Conservation (phyloP, 495 filamentous ascomycete genomes). For the Tricharina praecox region DNA sequence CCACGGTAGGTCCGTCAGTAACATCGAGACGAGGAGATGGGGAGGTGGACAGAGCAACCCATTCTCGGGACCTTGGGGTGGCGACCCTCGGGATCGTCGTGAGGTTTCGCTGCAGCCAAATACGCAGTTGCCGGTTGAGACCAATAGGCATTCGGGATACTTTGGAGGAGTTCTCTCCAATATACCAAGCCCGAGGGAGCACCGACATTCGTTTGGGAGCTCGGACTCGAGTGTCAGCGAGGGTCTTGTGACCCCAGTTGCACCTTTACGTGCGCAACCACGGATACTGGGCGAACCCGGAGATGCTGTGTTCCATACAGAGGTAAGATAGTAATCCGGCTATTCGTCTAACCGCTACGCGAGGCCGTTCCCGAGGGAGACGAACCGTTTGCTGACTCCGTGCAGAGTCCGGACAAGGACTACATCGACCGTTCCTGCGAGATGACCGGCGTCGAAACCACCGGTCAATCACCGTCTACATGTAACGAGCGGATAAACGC, state of each 20-base stretch:
- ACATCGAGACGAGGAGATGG: constrained; percentile 7
- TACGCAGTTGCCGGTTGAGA: constrained; percentile 7
- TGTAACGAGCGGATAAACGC: constrained; percentile 13
- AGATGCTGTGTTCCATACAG: constrained; percentile 13
- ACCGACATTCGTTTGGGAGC: constrained; percentile 20
- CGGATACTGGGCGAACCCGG: constrained; percentile 22
- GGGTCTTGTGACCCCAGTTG: constrained; percentile 19
- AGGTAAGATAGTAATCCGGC: constrained; percentile 6
- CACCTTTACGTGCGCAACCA: constrained; percentile 15
- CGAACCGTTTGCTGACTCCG: too few relatives aligned
- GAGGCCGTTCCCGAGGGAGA: too few relatives aligned
- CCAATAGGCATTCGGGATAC: constrained; percentile 17
- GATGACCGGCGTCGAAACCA: constrained; percentile 2
- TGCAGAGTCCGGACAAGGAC: constrained; percentile 15
- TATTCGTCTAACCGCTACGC: too few relatives aligned
- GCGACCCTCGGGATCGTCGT: constrained; percentile 10
- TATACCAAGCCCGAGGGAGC: constrained; percentile 21
- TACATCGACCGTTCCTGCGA: background rate
- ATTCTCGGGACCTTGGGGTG: constrained; percentile 2
- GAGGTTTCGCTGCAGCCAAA: constrained; percentile 7
- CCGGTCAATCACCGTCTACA: constrained; percentile 6
- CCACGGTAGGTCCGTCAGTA: constrained; percentile 9
- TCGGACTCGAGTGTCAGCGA: constrained; percentile 22
- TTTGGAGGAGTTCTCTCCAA: constrained; percentile 11
- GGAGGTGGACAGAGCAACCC: constrained; percentile 8